Percentiles rank a stretch among this genome's conserved stretches.
These are phyloP conservation scores for Vitellaria paradoxa DNA, from an alignment of 179 eudicot genomes.

Conservation along the genomic window DNA sequence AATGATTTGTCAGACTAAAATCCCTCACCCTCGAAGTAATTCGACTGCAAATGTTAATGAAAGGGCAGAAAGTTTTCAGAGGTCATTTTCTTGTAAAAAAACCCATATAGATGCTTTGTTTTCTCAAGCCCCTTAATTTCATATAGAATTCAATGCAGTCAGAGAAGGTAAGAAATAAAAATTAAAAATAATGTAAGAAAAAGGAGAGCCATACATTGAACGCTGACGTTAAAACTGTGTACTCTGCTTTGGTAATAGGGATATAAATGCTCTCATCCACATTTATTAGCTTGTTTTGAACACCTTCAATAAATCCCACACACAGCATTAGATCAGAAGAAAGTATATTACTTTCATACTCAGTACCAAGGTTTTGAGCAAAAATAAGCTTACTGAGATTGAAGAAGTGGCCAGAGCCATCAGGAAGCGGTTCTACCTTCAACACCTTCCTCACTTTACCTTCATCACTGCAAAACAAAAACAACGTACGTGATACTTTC, in stretches of 20 bases:
- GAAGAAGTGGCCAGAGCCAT: conserved; percentile 96
- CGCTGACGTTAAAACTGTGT: conserved; percentile 66
- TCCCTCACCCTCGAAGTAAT: no score
- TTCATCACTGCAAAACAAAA: conserved; percentile 70
- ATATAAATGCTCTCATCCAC: conserved; percentile 82
- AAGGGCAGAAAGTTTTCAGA: neutral
- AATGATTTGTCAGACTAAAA: neutral
- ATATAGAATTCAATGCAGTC: neutral
- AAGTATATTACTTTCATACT: neutral
- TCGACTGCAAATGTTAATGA: no score
- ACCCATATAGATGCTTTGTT: neutral
- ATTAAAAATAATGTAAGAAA: neutral
- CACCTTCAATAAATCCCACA: conserved; percentile 46
- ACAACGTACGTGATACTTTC: neutral
- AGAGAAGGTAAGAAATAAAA: neutral
- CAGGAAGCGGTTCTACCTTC: conserved; percentile 96
- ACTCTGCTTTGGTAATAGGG: conserved; percentile 88
- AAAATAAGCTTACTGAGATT: conserved; percentile 63
- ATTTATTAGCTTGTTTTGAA: conserved; percentile 80
- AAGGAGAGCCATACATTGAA: conserved; percentile 60
- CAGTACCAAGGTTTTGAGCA: conserved; percentile 1
- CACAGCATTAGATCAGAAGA: conserved; percentile 3
- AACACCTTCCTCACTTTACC: conserved; percentile 92
- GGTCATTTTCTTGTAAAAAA: neutral
- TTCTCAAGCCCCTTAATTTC: neutral